Percentiles rank a stretch among this genome's conserved stretches.
phyloP scores from a whole-genome alignment of 2,329 filamentous ascomycete species.

The Ploettnerulaceae sp. region DNA sequence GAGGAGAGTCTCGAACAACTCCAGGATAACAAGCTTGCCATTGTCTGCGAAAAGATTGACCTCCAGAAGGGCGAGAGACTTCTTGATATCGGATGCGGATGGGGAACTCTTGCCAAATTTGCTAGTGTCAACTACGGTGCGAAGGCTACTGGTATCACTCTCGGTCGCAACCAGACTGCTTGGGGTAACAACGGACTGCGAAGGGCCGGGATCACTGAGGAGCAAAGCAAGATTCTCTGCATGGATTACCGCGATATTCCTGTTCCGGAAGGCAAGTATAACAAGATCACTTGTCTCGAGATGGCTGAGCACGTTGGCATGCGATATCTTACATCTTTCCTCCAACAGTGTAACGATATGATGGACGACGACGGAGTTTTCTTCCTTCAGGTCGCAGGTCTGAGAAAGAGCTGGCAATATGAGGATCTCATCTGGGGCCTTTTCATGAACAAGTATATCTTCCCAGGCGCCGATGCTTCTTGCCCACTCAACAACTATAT shows the following conservation, averaged over 20 bases:
- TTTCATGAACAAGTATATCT: slow-evolving; percentile 99
- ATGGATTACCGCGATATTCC: slow-evolving; percentile 97
- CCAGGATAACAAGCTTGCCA: slow-evolving; percentile 93
- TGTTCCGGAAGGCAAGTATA: slow-evolving; percentile 69
- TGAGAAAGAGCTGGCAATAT: slow-evolving; percentile 94
- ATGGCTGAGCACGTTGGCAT: slow-evolving; percentile 99
- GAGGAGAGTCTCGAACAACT: slow-evolving; percentile 93
- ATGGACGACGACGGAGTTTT: slow-evolving; percentile 93
- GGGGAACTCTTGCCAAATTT: slow-evolving; percentile 93
- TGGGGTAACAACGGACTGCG: slow-evolving; percentile 92
- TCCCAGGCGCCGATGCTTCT: slow-evolving; percentile 93
- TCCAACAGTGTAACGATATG: slow-evolving; percentile 88
- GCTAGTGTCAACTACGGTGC: slow-evolving; percentile 89
- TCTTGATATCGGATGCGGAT: slow-evolving; percentile 95
- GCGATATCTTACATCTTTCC: slow-evolving; percentile 75
- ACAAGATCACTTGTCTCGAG: slow-evolving; percentile 96
- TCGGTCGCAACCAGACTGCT: slow-evolving; percentile 91
- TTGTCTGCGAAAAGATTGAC: slow-evolving; percentile 94
- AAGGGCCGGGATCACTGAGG: slow-evolving; percentile 74
- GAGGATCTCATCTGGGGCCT: slow-evolving; percentile 97
- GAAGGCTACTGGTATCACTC: slow-evolving; percentile 79
- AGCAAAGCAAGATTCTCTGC: slow-evolving; percentile 88
- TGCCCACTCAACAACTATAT: slow-evolving; percentile 87
- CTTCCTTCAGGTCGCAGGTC: slow-evolving; percentile 91
- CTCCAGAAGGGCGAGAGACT: slow-evolving; percentile 75